These are phyloP conservation scores for Trichoderma sp. DNA, from an alignment of 2,329 filamentous ascomycete genomes.

Conservation along the genomic window DNA sequence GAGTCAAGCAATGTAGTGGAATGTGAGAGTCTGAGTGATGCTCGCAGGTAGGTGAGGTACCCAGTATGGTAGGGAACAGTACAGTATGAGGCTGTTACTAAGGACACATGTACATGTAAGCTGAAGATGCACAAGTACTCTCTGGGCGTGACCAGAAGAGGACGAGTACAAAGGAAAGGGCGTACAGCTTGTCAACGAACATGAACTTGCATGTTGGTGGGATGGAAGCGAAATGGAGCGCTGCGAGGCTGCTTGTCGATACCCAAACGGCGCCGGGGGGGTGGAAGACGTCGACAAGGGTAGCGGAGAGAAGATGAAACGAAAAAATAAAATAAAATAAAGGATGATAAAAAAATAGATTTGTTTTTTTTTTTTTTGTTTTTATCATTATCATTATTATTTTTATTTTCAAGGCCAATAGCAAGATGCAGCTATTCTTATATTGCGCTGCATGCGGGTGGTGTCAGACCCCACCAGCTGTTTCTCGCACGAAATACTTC, in stretches of 20 bases:
- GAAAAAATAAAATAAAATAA: background rate
- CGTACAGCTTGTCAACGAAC: background rate
- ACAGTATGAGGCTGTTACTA: too few relatives aligned
- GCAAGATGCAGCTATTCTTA: conserved; percentile 8
- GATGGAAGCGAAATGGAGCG: background rate
- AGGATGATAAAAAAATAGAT: background rate
- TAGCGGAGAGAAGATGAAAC: background rate
- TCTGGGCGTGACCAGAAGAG: too few relatives aligned
- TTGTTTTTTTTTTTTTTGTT: background rate
- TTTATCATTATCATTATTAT: background rate
- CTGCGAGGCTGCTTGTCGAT: conserved; percentile 8
- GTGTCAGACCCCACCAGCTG: conserved; percentile 9
- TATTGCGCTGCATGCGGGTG: conserved; percentile 2
- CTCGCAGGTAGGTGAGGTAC: background rate
- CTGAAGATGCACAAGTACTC: background rate
- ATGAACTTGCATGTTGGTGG: background rate
- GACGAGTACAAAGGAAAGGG: background rate
- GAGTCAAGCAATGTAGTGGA: background rate
- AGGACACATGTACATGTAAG: background rate
- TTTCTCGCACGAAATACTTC: background rate
- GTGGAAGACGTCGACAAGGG: background rate
- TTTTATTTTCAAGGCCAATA: background rate
- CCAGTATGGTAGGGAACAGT: too few relatives aligned
- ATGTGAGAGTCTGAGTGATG: background rate
- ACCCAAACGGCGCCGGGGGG: conserved; percentile 5